Base-by-base conservation (phyloP, 371 early-diverging fungal species). In the Rhizomucor pusillus region DNA sequence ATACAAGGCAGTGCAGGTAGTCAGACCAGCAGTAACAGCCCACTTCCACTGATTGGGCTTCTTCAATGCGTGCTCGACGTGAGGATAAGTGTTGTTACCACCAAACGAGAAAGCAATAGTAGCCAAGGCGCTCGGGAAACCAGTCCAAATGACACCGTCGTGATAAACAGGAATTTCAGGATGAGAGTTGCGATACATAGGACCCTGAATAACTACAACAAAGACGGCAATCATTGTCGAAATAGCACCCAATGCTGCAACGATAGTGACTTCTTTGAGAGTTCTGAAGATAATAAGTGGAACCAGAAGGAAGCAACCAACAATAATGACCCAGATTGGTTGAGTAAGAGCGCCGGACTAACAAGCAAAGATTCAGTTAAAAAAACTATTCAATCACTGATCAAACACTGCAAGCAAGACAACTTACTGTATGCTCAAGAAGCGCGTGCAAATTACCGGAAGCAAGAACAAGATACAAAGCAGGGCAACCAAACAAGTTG, bases 51-150 rank as follows among this genome's bases (percentile, higher is more conserved):
- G 69, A 50, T 81, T 71, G 58, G 93, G 94, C 49, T 87, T 75
- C 60, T 80, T 77, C 82, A 95, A 86, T 16, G 91, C 88, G 57
- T 83, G 81, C 59, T 92, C 91, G n/a, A 92, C 86, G 61, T 91
- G 90, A 47, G 77, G 77, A 34, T 77, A 77, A 12, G 77, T 77
- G 54, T 77, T 77, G 67, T 69, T 77, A 62, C 77, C 77, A 48
- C 81, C 82, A 53, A 70, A 85, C 20, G 81, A 80, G 66, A 84
- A 85, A 19, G 81, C 78, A 62, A 85, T 83, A 1, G 85, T 81
- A 6, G 84, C 71, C 11, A 85, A 57, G 3, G 84, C 82, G 7
- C 77, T 60, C 41, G 85, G 85, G 60, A 85, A 81, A 57, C 77
- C 77, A 37, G 67, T 56, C 77, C 77, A 77, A 19, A 75, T 75